Base-by-base conservation (phyloP, 2,329 filamentous ascomycete genomes). In the Endocalyx cinctus region DNA sequence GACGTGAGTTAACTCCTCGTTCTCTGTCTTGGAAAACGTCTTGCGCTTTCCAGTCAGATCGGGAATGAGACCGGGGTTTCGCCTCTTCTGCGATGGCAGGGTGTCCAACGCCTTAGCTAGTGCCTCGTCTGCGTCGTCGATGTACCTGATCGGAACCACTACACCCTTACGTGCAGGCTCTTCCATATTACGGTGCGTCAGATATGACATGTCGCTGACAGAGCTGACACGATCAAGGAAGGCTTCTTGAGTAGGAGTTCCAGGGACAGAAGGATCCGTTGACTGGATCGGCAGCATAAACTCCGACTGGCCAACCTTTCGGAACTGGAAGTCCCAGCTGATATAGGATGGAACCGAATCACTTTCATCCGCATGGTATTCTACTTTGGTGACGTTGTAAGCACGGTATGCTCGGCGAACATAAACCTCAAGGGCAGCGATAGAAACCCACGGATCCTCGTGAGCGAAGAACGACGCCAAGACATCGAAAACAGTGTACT, bases 401-500 rank as follows among this genome's bases (percentile, higher is more conserved):
- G 92, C 92, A 70, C 92, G 86, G 70, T 98, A 98, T 11, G 92
- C 89, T 43, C 92, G 87, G 52, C 92, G 89, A 43, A 95, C 82
- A 61, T 98, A 98, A 30, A 97, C 89, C 60, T 98, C 92, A 5
- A 98, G 77, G 29, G 92, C 87, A 38, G 92, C 92, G 41, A 96
- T 70, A 6, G 87, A 87, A 18, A 98, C 90, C 87, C 88, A 97
- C 10, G 87, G 82, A 55, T 98, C 92, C 26, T 86, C 78, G 63
- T 98, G 88, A 20, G 82, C 85, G 57, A 98, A 98, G 78, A 98
- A 98, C 37, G 87, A 81, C 6, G 90, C 85, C 46, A 98, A 66
- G 13, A 98, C 92, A 57, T 98, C 92, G 50, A 96, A 95, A 45
- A 98, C 92, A 26, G 90, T 97, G 70, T 94, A 97, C 68, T 94